These are phyloP conservation scores for Fusarium sp. DNA, from an alignment of 2,329 filamentous ascomycete genomes.

Conservation along the genomic window DNA sequence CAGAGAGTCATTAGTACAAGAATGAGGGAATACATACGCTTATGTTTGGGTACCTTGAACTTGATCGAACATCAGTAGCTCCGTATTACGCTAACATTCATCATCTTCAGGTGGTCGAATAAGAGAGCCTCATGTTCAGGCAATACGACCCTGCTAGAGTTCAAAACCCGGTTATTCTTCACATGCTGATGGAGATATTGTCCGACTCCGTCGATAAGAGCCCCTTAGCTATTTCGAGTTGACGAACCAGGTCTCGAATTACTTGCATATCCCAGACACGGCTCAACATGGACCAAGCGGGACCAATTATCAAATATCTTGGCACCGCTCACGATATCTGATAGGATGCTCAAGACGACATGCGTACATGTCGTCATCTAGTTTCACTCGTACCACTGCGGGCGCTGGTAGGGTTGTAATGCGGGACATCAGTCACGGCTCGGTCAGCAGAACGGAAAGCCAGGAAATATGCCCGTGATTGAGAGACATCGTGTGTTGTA, in stretches of 20 bases:
- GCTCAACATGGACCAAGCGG: conserved; percentile 1
- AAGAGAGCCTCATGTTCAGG: not conserved
- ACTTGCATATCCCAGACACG: conserved; percentile 7
- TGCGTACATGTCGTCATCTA: conserved; percentile 32
- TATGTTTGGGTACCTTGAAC: not conserved
- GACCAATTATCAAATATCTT: conserved; percentile 16
- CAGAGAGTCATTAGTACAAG: not conserved
- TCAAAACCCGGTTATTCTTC: conserved; percentile 18
- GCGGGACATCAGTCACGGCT: conserved; percentile 28
- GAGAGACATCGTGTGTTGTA: conserved; percentile 2
- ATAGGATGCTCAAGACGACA: conserved; percentile 21
- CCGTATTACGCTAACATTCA: conserved; percentile 14
- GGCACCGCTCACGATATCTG: not conserved
- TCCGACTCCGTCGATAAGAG: conserved; percentile 1
- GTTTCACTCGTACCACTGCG: conserved; percentile 12
- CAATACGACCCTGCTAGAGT: conserved; percentile 14
- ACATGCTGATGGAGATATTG: conserved; percentile 14
- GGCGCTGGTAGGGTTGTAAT: conserved; percentile 18
- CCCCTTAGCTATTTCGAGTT: conserved; percentile 1
- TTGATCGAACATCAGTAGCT: not conserved
- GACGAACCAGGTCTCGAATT: conserved; percentile 3
- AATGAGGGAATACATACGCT: not conserved
- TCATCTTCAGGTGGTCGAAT: conserved; percentile 18
- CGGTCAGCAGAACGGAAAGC: conserved; percentile 12
- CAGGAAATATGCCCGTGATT: not conserved